Percentiles rank a stretch among this genome's conserved stretches.
Evolutionary conservation across 2,329 filamentous ascomycete genomes (phyloP).

Genomic region (Penicillium sp.): DNA sequence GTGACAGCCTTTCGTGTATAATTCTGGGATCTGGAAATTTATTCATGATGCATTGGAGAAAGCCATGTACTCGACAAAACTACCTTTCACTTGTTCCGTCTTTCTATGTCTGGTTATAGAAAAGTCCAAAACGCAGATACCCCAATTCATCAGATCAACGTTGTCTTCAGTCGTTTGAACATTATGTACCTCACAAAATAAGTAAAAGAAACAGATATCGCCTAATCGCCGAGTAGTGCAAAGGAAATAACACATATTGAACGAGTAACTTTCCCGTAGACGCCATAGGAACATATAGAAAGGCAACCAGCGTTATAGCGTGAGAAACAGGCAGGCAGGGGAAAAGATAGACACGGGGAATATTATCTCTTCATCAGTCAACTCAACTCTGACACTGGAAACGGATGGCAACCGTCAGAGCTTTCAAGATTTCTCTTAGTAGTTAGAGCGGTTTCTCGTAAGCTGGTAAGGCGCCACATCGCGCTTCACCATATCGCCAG

Average conservation of each 20-base stretch:
- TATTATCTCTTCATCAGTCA: neutral
- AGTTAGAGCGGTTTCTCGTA: constrained; percentile 40
- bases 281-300: neutral
- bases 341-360: neutral
- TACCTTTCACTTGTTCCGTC: neutral
- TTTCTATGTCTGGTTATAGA: neutral
- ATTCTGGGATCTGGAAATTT: neutral
- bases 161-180: neutral
- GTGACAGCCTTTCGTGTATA: neutral
- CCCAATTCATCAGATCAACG: neutral
- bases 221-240: neutral
- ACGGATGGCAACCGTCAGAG: neutral
- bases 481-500: constrained; percentile 43
- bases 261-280: neutral
- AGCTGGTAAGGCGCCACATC: constrained; percentile 42
- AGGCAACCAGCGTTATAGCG: neutral
- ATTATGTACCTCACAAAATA: neutral
- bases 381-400: neutral
- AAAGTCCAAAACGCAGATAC: neutral
- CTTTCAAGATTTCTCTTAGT: constrained; percentile 8
- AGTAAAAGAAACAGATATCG: neutral
- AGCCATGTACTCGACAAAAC: neutral
- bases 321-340: neutral
- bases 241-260: neutral
- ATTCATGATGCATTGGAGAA: neutral